Base-by-base conservation (phyloP, 176 grass and related monocot species). In the Zea mays region DNA sequence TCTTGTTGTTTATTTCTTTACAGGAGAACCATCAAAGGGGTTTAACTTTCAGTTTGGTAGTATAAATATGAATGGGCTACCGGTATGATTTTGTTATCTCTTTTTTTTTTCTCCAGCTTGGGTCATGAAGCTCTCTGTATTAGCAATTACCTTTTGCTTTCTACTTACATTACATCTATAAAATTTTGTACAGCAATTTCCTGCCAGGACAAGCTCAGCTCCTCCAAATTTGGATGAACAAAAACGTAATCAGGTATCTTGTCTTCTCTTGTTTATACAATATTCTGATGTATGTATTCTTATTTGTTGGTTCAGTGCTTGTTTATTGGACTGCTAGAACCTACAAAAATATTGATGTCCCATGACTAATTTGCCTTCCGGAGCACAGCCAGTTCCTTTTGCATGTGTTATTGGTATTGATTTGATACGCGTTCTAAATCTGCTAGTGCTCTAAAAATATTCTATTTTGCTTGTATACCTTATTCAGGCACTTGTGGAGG, bases 151-250 rank as follows among this genome's bases (percentile, higher is more conserved):
- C 61, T 46, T 38, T 60, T 70, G 5, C 15, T 57, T 88, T 72
- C 34, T 0, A 5, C 44, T 21, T 58, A 58, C n/a, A 20, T 39
- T 9, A 0, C 33, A 19, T 68, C 72, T 78, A 46, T 44, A 72
- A 57, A 44, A 5, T 17, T 88, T 42, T 75, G 12, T 65, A 1
- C 44, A 74, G 57, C 86, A 99, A 90, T 93, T 99, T 83, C 96
- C 96, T 87, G 92, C 96, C 47, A 82, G 96, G 72, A 99, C 96
- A 72, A 99, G 79, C 86, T 99, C 96, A 34, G 96, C 96, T 80
- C 96, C 96, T 78, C 96, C 96, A 14, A 99, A 99, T 79, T 89
- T 99, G 38, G 92, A 92, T 60, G 96, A 99, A 38, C 92, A 99
- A 74, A 99, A 95, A 62, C 85, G 81, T 59, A 87, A 92, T 67